A percentile compares a stretch with the other conserved stretches of the same genome.
These are phyloP conservation scores for Trichosporon sp. DNA, from an alignment of 1,284 basidiomycete species.

Conservation along the genomic window DNA sequence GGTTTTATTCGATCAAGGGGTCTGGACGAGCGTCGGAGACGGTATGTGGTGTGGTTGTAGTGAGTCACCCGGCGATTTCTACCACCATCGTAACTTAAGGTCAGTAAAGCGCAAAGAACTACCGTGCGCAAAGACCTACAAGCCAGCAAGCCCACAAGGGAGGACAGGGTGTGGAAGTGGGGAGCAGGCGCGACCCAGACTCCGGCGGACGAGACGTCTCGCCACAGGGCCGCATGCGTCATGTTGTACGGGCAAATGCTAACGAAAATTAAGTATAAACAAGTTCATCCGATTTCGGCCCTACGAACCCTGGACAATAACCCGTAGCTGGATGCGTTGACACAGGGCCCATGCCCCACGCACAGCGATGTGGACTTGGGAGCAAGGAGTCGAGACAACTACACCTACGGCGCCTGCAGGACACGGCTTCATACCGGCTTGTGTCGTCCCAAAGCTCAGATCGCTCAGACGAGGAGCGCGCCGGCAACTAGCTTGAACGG, in stretches of 20 bases:
- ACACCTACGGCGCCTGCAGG: neutral
- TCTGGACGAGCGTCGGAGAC: neutral
- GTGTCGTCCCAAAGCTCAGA: neutral
- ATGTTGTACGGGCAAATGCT: neutral
- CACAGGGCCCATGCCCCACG: neutral
- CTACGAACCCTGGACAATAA: neutral
- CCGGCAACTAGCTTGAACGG: neutral
- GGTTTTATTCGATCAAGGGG: neutral
- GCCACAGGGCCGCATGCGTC: neutral
- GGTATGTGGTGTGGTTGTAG: neutral
- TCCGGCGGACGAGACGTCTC: neutral
- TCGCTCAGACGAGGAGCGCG: neutral
- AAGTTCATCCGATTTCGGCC: slow-evolving; percentile 6
- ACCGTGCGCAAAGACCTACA: neutral
- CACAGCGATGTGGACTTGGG: neutral
- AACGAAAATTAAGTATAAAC: neutral
- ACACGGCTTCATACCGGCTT: neutral
- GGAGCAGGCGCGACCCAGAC: neutral
- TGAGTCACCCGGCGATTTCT: slow-evolving; percentile 4
- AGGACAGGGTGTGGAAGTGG: neutral
- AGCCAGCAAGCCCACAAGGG: slow-evolving; percentile 5
- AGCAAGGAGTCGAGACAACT: neutral
- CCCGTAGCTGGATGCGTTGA: neutral
- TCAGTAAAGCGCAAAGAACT: neutral
- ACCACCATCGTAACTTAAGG: neutral